A percentile compares a stretch with the other conserved stretches of the same genome.
These are phyloP conservation scores for Populus hybrid DNA, from an alignment of 441 rosid species.

Conservation along the genomic window DNA sequence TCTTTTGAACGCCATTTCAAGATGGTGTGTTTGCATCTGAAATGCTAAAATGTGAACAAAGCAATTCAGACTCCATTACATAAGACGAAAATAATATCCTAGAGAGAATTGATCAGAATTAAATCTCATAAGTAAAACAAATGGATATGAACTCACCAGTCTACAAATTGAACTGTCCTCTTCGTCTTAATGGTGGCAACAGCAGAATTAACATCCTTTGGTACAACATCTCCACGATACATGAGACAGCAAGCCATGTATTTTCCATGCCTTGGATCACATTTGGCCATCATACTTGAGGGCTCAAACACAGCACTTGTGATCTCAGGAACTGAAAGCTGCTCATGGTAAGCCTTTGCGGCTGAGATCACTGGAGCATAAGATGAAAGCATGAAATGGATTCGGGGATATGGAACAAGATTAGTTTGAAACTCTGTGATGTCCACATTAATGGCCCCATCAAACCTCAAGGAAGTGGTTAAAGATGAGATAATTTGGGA, in stretches of 20 bases:
- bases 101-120: not conserved
- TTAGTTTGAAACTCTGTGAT: conserved; percentile 78
- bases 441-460: conserved; percentile 86
- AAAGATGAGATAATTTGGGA: conserved; percentile 73
- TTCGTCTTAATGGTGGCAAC: conserved; percentile 74
- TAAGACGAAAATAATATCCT: not conserved
- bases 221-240: conserved; percentile 85
- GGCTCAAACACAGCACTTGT: conserved; percentile 77
- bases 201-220: conserved; percentile 78
- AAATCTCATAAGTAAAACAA: conserved; percentile 3
- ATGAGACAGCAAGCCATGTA: conserved; percentile 85
- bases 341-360: conserved; percentile 79
- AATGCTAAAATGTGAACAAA: not conserved
- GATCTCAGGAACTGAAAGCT: conserved; percentile 74
- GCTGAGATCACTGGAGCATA: conserved; percentile 85
- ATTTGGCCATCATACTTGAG: conserved; percentile 81
- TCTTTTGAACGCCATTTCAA: not conserved
- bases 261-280: conserved; percentile 82
- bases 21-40: not conserved
- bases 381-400: conserved; percentile 86
- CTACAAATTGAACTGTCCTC: conserved; percentile 75
- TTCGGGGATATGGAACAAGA: conserved; percentile 86
- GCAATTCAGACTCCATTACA: not conserved
- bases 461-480: conserved; percentile 78
- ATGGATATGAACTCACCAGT: conserved; percentile 51